Conservation (phyloP, 225 moss, liverwort and hornwort genomes). For the Takakia lepidozioides region DNA sequence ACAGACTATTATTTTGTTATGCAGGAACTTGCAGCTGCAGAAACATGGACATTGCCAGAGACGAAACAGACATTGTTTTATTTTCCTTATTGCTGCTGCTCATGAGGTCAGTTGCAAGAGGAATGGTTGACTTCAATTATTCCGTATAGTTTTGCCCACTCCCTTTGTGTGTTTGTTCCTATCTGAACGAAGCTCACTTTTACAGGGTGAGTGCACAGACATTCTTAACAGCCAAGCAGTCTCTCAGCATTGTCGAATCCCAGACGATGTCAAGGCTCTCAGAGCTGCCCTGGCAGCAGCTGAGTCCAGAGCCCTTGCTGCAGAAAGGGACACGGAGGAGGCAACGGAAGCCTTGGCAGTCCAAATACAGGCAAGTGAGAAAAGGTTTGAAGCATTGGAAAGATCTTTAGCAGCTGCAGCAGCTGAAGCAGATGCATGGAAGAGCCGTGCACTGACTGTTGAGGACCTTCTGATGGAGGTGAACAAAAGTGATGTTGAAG, state of each 20-base stretch:
- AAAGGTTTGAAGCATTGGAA: constrained; percentile 54
- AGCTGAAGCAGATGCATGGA: constrained; percentile 57
- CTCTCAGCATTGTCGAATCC: constrained; percentile 4
- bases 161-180: no score
- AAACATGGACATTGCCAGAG: no score
- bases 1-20: no score
- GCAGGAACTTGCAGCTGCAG: no score
- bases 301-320: constrained; percentile 29
- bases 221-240: constrained; percentile 1
- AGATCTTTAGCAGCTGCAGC: constrained; percentile 59
- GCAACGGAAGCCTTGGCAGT: constrained; percentile 49
- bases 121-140: no score
- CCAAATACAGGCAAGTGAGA: constrained; percentile 29
- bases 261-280: constrained; percentile 44
- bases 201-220: constrained; percentile 28
- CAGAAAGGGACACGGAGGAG: constrained; percentile 39
- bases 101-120: no score
- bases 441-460: constrained; percentile 41
- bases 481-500: constrained; percentile 31
- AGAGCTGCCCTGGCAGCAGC: constrained; percentile 58
- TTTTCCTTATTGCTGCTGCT: no score
- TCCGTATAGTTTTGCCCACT: background rate
- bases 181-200: constrained; percentile 2
- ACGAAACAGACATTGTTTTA: no score
- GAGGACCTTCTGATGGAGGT: constrained; percentile 34